phyloP scores from a whole-genome alignment of 441 rosid species.

The Euphorbia celastroides region DNA sequence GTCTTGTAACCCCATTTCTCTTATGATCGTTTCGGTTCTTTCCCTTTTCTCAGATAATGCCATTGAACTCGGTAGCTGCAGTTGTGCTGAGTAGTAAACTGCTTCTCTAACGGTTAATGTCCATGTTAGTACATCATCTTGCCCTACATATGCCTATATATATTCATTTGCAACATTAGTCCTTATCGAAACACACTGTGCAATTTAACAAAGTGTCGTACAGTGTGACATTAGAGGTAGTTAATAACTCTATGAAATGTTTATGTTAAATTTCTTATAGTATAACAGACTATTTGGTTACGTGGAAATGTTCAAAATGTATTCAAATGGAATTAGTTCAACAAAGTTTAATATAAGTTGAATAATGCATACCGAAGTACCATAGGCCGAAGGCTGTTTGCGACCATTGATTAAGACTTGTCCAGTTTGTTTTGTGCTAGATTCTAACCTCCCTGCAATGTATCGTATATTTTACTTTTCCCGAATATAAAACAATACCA shows the following conservation, averaged over 20 bases:
- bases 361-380: constrained; percentile 41
- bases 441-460: constrained; percentile 36
- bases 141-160: constrained; percentile 49
- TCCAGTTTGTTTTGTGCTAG: constrained; percentile 33
- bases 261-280: no score
- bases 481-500: not conserved
- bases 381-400: constrained; percentile 36
- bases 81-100: constrained; percentile 43
- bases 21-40: constrained; percentile 39
- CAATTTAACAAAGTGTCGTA: no score
- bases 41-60: constrained; percentile 31
- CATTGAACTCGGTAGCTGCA: constrained; percentile 45
- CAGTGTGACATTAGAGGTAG: no score
- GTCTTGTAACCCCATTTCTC: constrained; percentile 44
- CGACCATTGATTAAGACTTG: constrained; percentile 44
- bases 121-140: constrained; percentile 33
- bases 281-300: no score
- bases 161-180: not conserved
- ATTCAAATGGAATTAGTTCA: no score
- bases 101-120: constrained; percentile 39
- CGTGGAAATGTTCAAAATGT: no score
- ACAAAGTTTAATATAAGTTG: no score
- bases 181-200: not conserved
- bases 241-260: no score
- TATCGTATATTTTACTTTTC: not conserved